Conservation (phyloP, 257 asterid species). For the Petunia secreta region DNA sequence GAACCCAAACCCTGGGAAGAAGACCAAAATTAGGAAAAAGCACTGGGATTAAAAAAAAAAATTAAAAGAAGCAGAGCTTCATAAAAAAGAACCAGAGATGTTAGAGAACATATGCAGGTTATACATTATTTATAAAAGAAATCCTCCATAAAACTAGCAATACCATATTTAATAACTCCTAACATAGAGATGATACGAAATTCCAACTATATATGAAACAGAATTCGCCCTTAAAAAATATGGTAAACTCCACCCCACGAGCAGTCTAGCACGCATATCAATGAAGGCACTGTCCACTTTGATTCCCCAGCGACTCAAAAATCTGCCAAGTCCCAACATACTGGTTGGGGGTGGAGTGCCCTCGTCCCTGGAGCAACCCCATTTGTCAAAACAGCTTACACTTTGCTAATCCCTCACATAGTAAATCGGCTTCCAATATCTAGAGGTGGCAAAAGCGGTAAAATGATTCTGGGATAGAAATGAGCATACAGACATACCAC, state of each 20-base stretch:
- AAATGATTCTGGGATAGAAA: background rate
- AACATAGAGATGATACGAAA: background rate
- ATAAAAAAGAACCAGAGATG: background rate
- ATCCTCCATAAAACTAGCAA: background rate
- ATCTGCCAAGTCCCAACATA: background rate
- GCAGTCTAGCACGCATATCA: background rate
- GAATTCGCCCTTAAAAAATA: background rate
- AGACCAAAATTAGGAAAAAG: background rate
- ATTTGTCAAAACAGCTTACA: background rate
- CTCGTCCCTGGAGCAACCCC: background rate
- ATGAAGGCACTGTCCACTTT: background rate
- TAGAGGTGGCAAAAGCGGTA: background rate
- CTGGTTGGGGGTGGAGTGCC: background rate
- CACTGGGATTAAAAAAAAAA: background rate
- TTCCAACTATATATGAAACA: background rate
- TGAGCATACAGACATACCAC: background rate
- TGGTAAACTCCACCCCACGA: background rate
- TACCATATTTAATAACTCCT: background rate
- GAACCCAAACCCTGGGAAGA: background rate
- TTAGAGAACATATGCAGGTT: background rate
- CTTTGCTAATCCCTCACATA: slow-evolving; percentile 11
- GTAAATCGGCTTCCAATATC: background rate
- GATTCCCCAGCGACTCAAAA: background rate
- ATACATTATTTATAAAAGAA: background rate
- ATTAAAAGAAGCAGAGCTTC: background rate